Evolutionary conservation across 805 yeast genomes (phyloP).

Genomic region (Lipomyces sp.): DNA sequence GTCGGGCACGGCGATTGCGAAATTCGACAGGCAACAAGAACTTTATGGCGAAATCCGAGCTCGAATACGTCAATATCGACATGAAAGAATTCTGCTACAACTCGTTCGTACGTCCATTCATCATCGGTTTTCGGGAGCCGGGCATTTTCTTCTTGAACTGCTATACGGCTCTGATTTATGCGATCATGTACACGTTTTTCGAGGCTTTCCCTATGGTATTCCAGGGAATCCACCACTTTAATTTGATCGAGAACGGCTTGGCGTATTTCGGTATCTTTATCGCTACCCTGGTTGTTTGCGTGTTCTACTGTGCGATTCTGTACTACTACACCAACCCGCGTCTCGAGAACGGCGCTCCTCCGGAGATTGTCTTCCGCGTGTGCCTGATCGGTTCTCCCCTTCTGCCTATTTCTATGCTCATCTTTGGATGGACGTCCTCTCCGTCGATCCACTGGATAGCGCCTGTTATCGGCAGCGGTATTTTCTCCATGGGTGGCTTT

Average conservation of each 20-base stretch:
- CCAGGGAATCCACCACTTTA: slow-evolving; percentile 45
- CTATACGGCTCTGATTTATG: slow-evolving; percentile 53
- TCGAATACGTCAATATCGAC: background rate
- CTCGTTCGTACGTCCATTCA: slow-evolving; percentile 41
- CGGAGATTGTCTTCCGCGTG: slow-evolving; percentile 12
- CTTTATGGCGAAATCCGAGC: slow-evolving; percentile 2
- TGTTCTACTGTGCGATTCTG: slow-evolving; percentile 10
- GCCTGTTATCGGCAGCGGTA: slow-evolving; percentile 45
- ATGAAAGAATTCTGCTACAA: slow-evolving; percentile 25
- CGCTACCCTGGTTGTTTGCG: slow-evolving; percentile 46
- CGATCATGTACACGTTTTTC: slow-evolving; percentile 53
- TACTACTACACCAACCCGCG: slow-evolving; percentile 6
- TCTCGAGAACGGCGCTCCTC: slow-evolving; percentile 20
- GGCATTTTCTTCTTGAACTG: slow-evolving; percentile 52
- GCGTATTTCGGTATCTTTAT: slow-evolving; percentile 48
- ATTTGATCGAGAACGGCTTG: slow-evolving; percentile 47
- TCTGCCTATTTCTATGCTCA: slow-evolving; percentile 46
- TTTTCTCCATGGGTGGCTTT: slow-evolving; percentile 45
- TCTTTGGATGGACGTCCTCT: slow-evolving; percentile 52
- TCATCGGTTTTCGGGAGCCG: slow-evolving; percentile 53
- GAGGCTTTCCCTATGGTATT: slow-evolving; percentile 62
- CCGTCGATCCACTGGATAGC: slow-evolving; percentile 48
- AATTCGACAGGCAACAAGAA: slow-evolving; percentile 44
- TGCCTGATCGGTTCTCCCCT: slow-evolving; percentile 21
- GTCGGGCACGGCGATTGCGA: slow-evolving; percentile 50